phyloP scores from a whole-genome alignment of 2,329 filamentous ascomycete genomes.

The Trichoderma citrinoviride region DNA sequence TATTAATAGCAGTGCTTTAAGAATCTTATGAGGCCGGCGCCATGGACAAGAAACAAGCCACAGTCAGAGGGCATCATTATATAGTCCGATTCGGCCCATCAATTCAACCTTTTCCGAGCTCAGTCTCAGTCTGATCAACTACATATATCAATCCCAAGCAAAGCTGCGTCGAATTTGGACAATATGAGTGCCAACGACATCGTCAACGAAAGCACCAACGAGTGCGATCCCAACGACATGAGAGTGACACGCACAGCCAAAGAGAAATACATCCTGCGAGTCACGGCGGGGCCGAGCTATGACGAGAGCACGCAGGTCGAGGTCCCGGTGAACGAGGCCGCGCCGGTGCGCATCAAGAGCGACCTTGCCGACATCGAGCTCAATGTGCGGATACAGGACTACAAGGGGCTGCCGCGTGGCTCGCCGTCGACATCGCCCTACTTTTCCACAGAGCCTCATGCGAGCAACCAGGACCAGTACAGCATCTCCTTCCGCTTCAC shows the following conservation, averaged over 20 bases:
- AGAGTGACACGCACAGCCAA: not conserved
- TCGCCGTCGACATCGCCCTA: conserved; percentile 73
- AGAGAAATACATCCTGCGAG: conserved; percentile 75
- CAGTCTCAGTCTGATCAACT: no score
- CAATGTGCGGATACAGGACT: conserved; percentile 69
- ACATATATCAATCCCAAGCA: not conserved
- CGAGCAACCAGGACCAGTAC: conserved; percentile 71
- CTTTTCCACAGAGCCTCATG: conserved; percentile 69
- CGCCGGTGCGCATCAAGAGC: conserved; percentile 61
- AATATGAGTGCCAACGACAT: not conserved
- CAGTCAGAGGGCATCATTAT: conserved; percentile 11
- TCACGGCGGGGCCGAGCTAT: conserved; percentile 79
- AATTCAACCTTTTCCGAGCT: conserved; percentile 16
- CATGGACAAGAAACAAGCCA: not conserved
- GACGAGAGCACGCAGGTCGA: conserved; percentile 67
- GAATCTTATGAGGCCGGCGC: conserved; percentile 13
- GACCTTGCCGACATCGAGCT: conserved; percentile 64
- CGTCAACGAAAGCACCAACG: not conserved
- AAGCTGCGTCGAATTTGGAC: not conserved
- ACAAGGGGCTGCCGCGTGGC: conserved; percentile 65
- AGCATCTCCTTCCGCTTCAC: conserved; percentile 77
- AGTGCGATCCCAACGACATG: no score
- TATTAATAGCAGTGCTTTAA: conserved; percentile 16
- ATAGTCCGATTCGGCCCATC: conserved; percentile 12
- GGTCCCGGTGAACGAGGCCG: conserved; percentile 71